phyloP scores from a whole-genome alignment of 2,329 filamentous ascomycete genomes.

The Paramyrothecium roridum region DNA sequence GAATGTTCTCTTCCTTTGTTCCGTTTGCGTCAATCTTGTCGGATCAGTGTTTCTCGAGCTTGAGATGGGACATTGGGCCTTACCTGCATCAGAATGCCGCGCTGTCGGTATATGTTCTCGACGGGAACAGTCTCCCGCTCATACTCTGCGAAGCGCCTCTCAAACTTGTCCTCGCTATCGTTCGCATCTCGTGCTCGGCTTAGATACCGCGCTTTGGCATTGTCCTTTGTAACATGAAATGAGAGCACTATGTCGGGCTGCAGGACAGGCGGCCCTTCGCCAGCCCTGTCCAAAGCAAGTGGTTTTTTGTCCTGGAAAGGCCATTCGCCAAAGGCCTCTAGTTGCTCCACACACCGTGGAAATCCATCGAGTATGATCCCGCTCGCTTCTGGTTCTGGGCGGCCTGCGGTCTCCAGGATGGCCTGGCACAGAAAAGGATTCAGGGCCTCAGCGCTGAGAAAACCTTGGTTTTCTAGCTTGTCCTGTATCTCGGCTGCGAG shows the following conservation, averaged over 20 bases:
- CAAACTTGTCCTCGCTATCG: slow-evolving; percentile 1
- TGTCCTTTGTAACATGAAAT: background rate
- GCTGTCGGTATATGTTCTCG: background rate
- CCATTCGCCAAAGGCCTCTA: background rate
- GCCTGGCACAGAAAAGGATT: background rate
- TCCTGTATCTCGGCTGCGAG: background rate
- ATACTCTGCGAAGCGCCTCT: background rate
- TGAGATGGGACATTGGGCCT: background rate
- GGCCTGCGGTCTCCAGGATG: background rate
- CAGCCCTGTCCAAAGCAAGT: background rate
- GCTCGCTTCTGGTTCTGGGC: background rate
- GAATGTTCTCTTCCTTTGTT: background rate
- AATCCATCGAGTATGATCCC: slow-evolving; percentile 1
- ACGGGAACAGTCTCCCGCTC: background rate
- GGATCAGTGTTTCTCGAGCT: background rate
- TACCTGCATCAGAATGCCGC: background rate
- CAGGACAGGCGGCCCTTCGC: background rate
- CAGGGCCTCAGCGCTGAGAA: background rate
- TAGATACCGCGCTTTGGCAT: background rate
- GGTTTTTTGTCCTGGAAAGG: background rate
- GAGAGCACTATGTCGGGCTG: background rate
- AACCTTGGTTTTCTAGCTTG: background rate
- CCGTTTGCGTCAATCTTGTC: background rate
- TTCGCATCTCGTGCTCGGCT: background rate
- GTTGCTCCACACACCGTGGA: background rate